Evolutionary conservation across 179 eudicot genomes (phyloP), one percentile per base, ranked within the genome.

Genomic region (Spinacia oleracea): DNA sequence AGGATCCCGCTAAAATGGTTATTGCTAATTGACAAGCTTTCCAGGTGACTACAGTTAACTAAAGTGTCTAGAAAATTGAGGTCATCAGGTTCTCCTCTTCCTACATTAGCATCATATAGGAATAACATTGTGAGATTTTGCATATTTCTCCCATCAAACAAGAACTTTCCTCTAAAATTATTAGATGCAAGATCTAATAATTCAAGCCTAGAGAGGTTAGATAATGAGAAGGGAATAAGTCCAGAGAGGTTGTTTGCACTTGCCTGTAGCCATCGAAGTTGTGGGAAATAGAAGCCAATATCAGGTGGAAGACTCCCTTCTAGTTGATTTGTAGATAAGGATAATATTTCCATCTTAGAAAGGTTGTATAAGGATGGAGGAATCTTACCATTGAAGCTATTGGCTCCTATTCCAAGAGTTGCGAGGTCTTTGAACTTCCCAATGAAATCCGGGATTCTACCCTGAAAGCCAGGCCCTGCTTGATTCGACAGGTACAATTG

Each of bases 351-450:
- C 32, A 70, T 16, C 55, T 43, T 70, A 5, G 73, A 43, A 9
- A 70, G 34, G n/a, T 70, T 45, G 73, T 70, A 70, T 6, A 70
- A 70, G 55, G 73, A 45, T 4, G 55, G 32, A 12, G 73, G 56
- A 70, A 70, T 70, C 56, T 70, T 15, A 70, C 73, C 73, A 46
- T 5, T 43, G 35, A 70, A 70, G 34, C 55, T 43, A 46, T 70
- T 75, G 7, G 10, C 70, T 40, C 78, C 78, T 4, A 75, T 23
- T 42, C 29, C 29, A 60, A 75, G 70, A 25, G 4, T 5, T 21
- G 34, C 38, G 5, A 74, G 77, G 67, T 58, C 45, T 23, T 35
- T 11, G 53, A 74, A 74, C 2, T 14, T 56, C 32, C 77, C 77
- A 21, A 74, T 74, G 67, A 74, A 74, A 10, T 74, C 51, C 0